A percentile compares a stretch with the other conserved stretches of the same genome.
Evolutionary conservation across 371 early-diverging fungal genomes (phyloP).

Genomic region (Zychaea mexicana): DNA sequence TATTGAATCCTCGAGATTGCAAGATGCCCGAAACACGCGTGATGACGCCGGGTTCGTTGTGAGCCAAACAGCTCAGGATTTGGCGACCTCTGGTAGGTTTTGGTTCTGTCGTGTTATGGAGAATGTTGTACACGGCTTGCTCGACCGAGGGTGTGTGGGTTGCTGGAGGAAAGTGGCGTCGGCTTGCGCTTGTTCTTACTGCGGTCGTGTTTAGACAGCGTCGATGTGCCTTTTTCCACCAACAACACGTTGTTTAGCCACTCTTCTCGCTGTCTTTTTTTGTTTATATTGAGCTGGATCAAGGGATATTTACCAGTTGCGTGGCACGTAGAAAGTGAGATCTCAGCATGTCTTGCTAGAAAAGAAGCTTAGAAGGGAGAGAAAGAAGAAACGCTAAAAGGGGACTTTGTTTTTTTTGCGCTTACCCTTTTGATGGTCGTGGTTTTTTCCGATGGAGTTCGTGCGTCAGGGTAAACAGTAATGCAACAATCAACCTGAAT

Average conservation of each 20-base stretch:
- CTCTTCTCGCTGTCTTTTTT: background rate
- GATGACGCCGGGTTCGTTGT: constrained; percentile 97
- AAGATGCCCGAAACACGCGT: constrained; percentile 90
- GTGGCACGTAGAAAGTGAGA: background rate
- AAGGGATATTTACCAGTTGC: background rate
- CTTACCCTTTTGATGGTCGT: background rate
- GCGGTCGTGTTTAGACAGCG: background rate
- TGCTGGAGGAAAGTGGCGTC: background rate
- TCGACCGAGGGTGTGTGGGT: constrained; percentile 58
- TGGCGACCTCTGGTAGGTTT: constrained; percentile 64
- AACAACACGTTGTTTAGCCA: too few species aligned
- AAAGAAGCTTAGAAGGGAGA: background rate
- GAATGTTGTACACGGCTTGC: constrained; percentile 87
- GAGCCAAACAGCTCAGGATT: constrained; percentile 91
- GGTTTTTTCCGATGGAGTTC: background rate
- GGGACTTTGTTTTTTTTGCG: background rate
- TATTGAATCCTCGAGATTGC: constrained; percentile 95
- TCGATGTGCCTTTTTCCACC: constrained; percentile 1
- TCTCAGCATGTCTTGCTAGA: background rate
- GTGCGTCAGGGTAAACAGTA: background rate
- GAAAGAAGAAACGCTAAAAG: background rate
- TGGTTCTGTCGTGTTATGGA: constrained; percentile 80
- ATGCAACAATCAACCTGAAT: constrained; percentile 6
- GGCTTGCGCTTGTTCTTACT: background rate
- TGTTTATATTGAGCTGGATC: background rate